These are phyloP conservation scores for Litchi chinensis DNA, from an alignment of 345 rosid genomes.

Conservation along the genomic window DNA sequence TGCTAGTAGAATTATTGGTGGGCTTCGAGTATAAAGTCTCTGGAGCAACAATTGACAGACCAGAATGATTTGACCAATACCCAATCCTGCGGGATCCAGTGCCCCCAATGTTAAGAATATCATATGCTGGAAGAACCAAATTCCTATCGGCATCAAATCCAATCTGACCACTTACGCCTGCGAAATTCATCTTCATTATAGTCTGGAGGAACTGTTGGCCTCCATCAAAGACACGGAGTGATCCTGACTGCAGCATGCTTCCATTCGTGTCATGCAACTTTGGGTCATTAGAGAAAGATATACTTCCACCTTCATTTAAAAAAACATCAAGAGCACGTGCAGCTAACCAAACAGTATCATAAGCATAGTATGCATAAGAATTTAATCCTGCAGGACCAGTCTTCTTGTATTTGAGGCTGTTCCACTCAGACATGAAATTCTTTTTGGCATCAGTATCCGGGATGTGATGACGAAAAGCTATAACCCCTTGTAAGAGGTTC, in stretches of 20 bases:
- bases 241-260: slow-evolving; percentile 53
- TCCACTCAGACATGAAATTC: slow-evolving; percentile 58
- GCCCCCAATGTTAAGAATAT: slow-evolving; percentile 71
- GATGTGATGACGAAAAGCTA: slow-evolving; percentile 78
- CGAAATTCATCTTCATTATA: slow-evolving; percentile 60
- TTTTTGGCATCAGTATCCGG: slow-evolving; percentile 63
- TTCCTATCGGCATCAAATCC: slow-evolving; percentile 59
- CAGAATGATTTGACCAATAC: slow-evolving; percentile 84
- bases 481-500: slow-evolving; percentile 85
- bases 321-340: slow-evolving; percentile 76
- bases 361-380: slow-evolving; percentile 82
- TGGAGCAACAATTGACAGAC: slow-evolving; percentile 65
- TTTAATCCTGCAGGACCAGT: slow-evolving; percentile 49
- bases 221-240: slow-evolving; percentile 67
- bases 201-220: slow-evolving; percentile 68
- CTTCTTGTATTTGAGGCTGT: slow-evolving; percentile 41
- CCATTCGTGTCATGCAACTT: slow-evolving; percentile 46
- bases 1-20: slow-evolving; percentile 45
- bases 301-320: slow-evolving; percentile 55
- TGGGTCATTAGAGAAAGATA: slow-evolving; percentile 71
- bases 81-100: slow-evolving; percentile 72
- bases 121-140: slow-evolving; percentile 69
- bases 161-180: slow-evolving; percentile 70
- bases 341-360: slow-evolving; percentile 92
- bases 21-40: slow-evolving; percentile 61